These are phyloP conservation scores for Cystofilobasidium ferigula DNA, from an alignment of 768 basidiomycete genomes.

Conservation along the genomic window DNA sequence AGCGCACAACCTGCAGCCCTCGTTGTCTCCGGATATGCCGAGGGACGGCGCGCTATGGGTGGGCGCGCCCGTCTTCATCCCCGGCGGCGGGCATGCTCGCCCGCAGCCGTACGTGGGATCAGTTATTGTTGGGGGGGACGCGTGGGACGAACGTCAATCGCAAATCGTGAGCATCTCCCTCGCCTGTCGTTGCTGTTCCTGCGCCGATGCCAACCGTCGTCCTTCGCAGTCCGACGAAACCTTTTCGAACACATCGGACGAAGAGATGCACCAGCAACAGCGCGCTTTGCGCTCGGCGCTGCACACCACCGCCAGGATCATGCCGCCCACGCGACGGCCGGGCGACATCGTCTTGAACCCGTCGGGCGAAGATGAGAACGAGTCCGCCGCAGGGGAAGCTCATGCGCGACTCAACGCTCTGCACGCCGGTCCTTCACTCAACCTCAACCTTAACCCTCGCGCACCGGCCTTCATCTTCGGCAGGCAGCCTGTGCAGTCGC, in stretches of 20 bases:
- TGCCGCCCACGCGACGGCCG: neutral
- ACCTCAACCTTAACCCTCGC: constrained; percentile 21
- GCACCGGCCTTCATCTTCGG: constrained; percentile 9
- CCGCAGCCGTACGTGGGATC: too few relatives aligned
- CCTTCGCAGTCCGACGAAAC: neutral
- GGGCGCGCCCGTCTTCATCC: too few relatives aligned
- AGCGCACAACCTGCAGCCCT: too few relatives aligned
- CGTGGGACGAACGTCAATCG: neutral
- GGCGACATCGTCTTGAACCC: constrained; percentile 16
- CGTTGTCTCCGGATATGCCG: too few relatives aligned
- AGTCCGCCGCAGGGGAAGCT: neutral
- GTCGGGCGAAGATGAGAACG: constrained; percentile 7
- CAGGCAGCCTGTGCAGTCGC: neutral
- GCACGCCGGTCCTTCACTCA: neutral
- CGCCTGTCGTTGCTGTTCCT: too few relatives aligned
- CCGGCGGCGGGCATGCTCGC: too few relatives aligned
- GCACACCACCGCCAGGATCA: neutral
- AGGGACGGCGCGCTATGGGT: too few relatives aligned
- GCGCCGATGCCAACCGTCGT: too few relatives aligned
- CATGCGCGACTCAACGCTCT: neutral
- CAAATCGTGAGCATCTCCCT: too few relatives aligned
- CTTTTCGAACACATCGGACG: constrained; percentile 12
- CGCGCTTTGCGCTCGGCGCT: neutral
- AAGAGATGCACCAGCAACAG: constrained; percentile 1
- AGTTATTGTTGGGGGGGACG: neutral